A percentile compares a stretch with the other conserved stretches of the same genome.
These are phyloP conservation scores for Ustilago crameri DNA, from an alignment of 1,284 basidiomycete genomes.

Conservation along the genomic window DNA sequence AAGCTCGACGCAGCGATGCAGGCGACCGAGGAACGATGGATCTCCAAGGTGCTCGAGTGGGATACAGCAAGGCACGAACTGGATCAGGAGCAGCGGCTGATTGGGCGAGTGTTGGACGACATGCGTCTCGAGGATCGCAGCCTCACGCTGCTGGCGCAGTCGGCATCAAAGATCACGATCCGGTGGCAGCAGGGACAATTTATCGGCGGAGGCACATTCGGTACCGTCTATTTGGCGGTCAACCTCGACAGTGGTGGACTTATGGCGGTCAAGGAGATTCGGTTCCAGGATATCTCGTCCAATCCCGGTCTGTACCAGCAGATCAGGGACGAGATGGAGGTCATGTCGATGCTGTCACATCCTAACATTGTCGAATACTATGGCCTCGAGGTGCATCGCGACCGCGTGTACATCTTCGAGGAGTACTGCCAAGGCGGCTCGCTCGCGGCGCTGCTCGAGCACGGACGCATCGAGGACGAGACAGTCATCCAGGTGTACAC, in stretches of 20 bases:
- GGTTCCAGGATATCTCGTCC: slow-evolving; percentile 87
- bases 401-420: slow-evolving; percentile 99
- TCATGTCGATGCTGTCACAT: slow-evolving; percentile 99
- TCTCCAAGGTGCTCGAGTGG: slow-evolving; percentile 57
- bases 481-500: slow-evolving; percentile 95
- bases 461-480: slow-evolving; percentile 96
- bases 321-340: slow-evolving; percentile 94
- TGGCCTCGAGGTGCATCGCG: slow-evolving; percentile 97
- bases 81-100: slow-evolving; percentile 60
- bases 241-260: slow-evolving; percentile 95
- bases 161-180: slow-evolving; percentile 86
- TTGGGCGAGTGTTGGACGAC: slow-evolving; percentile 66
- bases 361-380: slow-evolving; percentile 99
- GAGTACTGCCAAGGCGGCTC: slow-evolving; percentile 98
- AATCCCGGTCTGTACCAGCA: slow-evolving; percentile 78
- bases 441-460: slow-evolving; percentile 86
- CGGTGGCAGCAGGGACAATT: slow-evolving; percentile 99
- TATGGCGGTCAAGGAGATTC: slow-evolving; percentile 99
- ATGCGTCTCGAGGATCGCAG: slow-evolving; percentile 65
- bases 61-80: slow-evolving; percentile 58
- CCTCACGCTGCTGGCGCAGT: slow-evolving; percentile 69
- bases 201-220: slow-evolving; percentile 94
- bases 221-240: slow-evolving; percentile 89
- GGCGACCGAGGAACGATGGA: slow-evolving; percentile 61
- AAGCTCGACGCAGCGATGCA: slow-evolving; percentile 56